Percentiles rank a stretch among this genome's conserved stretches.
Evolutionary conservation across 148 eudicot genomes (phyloP).

Genomic region (Cornus kousa): DNA sequence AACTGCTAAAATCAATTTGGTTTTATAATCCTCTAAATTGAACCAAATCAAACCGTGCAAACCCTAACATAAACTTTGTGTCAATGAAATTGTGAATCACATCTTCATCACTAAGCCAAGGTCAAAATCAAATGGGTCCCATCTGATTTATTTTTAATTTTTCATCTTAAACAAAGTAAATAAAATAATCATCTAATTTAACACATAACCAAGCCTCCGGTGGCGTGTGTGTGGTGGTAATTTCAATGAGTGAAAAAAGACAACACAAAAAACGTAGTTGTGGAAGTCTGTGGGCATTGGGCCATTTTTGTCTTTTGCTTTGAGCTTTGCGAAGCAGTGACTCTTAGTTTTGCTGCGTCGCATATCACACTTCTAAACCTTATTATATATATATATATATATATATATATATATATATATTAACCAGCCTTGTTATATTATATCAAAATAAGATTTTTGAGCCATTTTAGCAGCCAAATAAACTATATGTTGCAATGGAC

Average conservation of each 20-base stretch:
- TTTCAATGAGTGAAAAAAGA: slow-evolving; percentile 3
- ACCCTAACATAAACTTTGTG: too few species aligned
- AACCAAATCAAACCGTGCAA: too few species aligned
- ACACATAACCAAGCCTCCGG: background rate
- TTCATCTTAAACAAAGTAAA: background rate
- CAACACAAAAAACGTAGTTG: slow-evolving; percentile 1
- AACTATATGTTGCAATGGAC: too few species aligned
- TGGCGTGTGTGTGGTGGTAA: background rate
- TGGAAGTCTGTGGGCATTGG: slow-evolving; percentile 2
- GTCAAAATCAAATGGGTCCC: background rate
- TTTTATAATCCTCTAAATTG: too few species aligned
- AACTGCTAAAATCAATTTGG: too few species aligned
- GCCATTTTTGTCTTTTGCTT: slow-evolving; percentile 5
- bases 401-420: too few species aligned
- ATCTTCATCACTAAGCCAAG: background rate
- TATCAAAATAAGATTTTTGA: too few species aligned
- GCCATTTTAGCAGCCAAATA: too few species aligned
- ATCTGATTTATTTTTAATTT: background rate
- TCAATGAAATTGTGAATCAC: too few species aligned
- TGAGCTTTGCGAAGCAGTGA: background rate
- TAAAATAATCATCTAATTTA: background rate
- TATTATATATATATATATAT: too few species aligned
- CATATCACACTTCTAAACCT: background rate
- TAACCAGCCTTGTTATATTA: too few species aligned
- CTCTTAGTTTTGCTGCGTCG: background rate